Conservation (phyloP, 768 basidiomycete species). For the Mycena belliarum region DNA sequence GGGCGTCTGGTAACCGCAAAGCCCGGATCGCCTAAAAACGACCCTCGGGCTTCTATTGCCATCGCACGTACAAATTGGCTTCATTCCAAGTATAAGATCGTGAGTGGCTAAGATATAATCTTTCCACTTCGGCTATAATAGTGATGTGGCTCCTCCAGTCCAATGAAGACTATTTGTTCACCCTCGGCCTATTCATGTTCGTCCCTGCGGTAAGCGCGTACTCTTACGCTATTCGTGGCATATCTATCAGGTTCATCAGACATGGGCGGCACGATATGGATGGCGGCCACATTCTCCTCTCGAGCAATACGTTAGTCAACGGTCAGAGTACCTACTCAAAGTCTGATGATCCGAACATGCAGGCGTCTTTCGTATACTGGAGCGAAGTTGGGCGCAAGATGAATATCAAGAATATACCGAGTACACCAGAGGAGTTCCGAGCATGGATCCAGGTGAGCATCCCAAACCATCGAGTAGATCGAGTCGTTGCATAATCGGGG, state of each 20-base stretch:
- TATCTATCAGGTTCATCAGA: conserved; percentile 24
- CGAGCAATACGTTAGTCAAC: conserved; percentile 37
- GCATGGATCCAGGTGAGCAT: conserved; percentile 39
- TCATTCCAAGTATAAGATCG: conserved; percentile 44
- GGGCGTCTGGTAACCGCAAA: conserved; percentile 20
- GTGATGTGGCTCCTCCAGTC: conserved; percentile 16
- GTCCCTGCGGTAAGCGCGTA: conserved; percentile 37
- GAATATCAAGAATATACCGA: conserved; percentile 49
- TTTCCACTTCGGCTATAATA: no score
- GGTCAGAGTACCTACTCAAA: background rate
- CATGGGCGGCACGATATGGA: conserved; percentile 42
- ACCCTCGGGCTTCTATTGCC: conserved; percentile 43
- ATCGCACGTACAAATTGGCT: conserved; percentile 44
- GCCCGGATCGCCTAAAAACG: conserved; percentile 29
- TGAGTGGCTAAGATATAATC: conserved; percentile 24
- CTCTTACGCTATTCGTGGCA: background rate
- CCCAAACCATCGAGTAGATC: background rate
- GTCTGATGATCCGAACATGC: background rate
- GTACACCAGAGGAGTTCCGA: conserved; percentile 35
- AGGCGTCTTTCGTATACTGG: conserved; percentile 48
- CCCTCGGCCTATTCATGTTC: conserved; percentile 38
- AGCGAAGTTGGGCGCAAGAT: conserved; percentile 46
- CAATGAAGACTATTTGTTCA: conserved; percentile 47
- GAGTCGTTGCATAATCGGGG: background rate
- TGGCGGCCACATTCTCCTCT: conserved; percentile 47